phyloP scores from a whole-genome alignment of 208 protist species.

The Trypanosoma scelopori region DNA sequence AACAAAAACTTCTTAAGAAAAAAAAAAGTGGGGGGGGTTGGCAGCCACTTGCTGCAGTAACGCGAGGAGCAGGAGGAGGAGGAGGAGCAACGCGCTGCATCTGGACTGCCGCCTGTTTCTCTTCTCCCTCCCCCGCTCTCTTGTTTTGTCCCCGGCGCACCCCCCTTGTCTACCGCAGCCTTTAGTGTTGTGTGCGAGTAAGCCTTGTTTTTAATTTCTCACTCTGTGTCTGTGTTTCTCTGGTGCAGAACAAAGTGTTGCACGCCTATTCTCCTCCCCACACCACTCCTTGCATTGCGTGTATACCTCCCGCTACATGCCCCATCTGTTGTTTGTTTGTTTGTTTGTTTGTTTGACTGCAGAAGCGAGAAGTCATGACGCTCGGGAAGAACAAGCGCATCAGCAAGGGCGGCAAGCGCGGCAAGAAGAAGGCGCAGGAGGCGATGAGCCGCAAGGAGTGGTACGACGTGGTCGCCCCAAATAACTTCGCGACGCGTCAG shows the following conservation, averaged over 20 bases:
- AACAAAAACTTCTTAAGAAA: not conserved
- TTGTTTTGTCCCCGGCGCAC: too few species aligned
- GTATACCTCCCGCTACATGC: not conserved
- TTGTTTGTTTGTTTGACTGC: not conserved
- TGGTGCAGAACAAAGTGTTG: too few species aligned
- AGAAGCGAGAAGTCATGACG: conserved; percentile 66
- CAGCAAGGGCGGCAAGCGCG: conserved; percentile 96
- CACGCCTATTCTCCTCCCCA: too few species aligned
- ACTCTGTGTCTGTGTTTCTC: not conserved
- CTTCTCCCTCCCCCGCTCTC: too few species aligned
- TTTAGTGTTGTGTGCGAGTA: not conserved
- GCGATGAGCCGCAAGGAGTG: conserved; percentile 99
- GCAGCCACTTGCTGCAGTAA: not conserved
- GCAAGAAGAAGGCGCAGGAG: conserved; percentile 94
- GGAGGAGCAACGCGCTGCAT: too few species aligned
- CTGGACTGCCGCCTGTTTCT: too few species aligned
- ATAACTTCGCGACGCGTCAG: conserved; percentile 94
- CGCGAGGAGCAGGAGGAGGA: too few species aligned
- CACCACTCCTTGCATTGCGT: not conserved
- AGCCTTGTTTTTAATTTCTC: not conserved
- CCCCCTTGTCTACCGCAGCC: too few species aligned
- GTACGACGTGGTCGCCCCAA: conserved; percentile 98
- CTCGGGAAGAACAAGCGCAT: conserved; percentile 96
- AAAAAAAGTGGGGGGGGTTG: not conserved
- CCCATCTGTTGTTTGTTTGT: not conserved